These are phyloP conservation scores for Chenopodium quinoa DNA, from an alignment of 148 eudicot genomes.

Conservation along the genomic window DNA sequence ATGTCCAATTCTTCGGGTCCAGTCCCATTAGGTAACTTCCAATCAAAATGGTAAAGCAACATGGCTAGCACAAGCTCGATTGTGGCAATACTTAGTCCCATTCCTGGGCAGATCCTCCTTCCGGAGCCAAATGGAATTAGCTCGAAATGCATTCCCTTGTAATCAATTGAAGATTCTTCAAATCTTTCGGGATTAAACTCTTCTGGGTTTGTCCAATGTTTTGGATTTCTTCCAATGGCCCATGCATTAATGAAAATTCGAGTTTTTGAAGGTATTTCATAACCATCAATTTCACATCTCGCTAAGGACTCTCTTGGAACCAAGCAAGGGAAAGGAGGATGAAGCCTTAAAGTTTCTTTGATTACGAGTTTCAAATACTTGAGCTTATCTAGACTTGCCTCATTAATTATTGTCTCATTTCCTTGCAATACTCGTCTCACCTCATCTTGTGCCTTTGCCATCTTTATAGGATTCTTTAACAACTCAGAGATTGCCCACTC, in stretches of 20 bases:
- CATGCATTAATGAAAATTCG: constrained; percentile 28
- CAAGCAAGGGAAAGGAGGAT: constrained; percentile 30
- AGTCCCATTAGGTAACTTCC: constrained; percentile 24
- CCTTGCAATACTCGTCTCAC: constrained; percentile 14
- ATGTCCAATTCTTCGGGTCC: constrained; percentile 21
- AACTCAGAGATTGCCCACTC: constrained; percentile 42
- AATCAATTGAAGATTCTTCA: constrained; percentile 11
- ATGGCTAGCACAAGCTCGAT: constrained; percentile 27
- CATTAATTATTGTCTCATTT: background rate
- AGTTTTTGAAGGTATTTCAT: constrained; percentile 12
- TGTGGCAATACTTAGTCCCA: constrained; percentile 19
- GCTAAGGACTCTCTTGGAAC: constrained; percentile 26
- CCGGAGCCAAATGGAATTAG: constrained; percentile 38
- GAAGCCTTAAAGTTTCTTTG: constrained; percentile 35
- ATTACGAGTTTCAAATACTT: constrained; percentile 26
- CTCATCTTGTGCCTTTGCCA: constrained; percentile 34
- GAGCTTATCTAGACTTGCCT: constrained; percentile 10
- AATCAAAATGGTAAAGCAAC: constrained; percentile 29
- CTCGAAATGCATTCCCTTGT: constrained; percentile 25
- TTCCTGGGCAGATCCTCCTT: constrained; percentile 36
- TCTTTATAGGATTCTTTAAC: constrained; percentile 27
- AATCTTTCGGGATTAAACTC: constrained; percentile 26
- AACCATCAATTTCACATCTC: constrained; percentile 11
- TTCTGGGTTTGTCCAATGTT: constrained; percentile 26
- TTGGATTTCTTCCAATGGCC: constrained; percentile 32